phyloP scores from a whole-genome alignment of 108 stramenopile genomes.

The Stephanodiscus minutulus region DNA sequence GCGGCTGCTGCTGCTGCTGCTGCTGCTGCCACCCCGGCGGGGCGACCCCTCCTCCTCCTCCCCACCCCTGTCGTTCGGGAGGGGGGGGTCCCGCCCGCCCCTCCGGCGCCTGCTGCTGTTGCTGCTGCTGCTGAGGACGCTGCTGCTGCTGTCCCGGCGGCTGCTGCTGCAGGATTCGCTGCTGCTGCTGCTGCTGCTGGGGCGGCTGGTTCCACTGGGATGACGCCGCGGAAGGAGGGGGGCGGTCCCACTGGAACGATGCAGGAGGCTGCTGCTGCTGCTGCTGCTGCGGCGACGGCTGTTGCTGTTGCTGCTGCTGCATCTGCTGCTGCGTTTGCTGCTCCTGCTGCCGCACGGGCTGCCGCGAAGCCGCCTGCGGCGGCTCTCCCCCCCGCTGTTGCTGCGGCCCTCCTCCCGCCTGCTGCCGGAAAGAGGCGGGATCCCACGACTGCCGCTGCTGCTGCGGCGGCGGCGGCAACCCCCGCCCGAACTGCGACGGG shows the following conservation, averaged over 20 bases:
- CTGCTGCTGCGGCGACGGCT: background rate
- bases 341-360: constrained; percentile 8
- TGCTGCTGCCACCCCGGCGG: constrained; percentile 18
- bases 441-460: constrained; percentile 13
- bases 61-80: background rate
- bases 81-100: background rate
- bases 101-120: constrained; percentile 17
- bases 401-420: no score
- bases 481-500: background rate
- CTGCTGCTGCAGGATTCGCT: constrained; percentile 12
- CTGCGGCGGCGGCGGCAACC: background rate
- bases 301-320: constrained; percentile 18
- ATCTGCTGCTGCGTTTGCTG: constrained; percentile 14
- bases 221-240: background rate
- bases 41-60: background rate
- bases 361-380: background rate
- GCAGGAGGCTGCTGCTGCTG: constrained; percentile 6
- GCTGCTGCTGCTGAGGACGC: constrained; percentile 10
- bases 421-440: background rate
- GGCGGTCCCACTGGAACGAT: background rate
- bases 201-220: background rate
- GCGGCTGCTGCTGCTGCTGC: constrained; percentile 9
- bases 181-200: constrained; percentile 34
- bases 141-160: constrained; percentile 36
- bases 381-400: no score